Evolutionary conservation across 768 basidiomycete genomes (phyloP).

Genomic region (Serendipita vermifera): DNA sequence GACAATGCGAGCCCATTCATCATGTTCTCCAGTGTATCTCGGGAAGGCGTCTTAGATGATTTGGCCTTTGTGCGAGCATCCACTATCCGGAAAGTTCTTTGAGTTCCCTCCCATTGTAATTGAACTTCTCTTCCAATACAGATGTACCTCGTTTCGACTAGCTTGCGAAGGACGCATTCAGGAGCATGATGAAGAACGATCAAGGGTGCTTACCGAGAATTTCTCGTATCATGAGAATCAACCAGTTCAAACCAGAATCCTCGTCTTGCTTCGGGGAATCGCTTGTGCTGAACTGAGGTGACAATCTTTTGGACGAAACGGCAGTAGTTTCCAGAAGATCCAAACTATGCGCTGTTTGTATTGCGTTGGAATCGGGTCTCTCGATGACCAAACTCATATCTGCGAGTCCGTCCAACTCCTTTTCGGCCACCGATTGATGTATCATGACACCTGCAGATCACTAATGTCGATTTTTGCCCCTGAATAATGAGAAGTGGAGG

Average conservation of each 20-base stretch:
- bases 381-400: slow-evolving; percentile 34
- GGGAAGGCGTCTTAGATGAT: slow-evolving; percentile 47
- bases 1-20: no score
- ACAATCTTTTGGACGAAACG: no score
- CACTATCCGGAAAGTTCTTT: slow-evolving; percentile 28
- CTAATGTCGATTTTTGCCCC: slow-evolving; percentile 22
- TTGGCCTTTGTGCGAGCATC: slow-evolving; percentile 45
- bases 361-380: background rate
- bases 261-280: slow-evolving; percentile 26
- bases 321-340: no score
- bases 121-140: slow-evolving; percentile 46
- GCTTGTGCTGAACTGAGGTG: no score
- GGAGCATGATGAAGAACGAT: slow-evolving; percentile 9
- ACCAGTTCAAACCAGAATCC: slow-evolving; percentile 32
- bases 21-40: no score
- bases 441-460: slow-evolving; percentile 35
- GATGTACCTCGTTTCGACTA: slow-evolving; percentile 8
- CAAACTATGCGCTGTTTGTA: slow-evolving; percentile 13
- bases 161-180: background rate
- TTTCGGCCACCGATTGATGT: slow-evolving; percentile 33
- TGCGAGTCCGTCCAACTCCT: slow-evolving; percentile 39
- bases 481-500: slow-evolving; percentile 25
- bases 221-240: slow-evolving; percentile 52
- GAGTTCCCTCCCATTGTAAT: slow-evolving; percentile 24
- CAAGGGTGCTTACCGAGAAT: slow-evolving; percentile 39